Conservation (phyloP, 2,329 filamentous ascomycete species). For the Elsinoe necatrix region DNA sequence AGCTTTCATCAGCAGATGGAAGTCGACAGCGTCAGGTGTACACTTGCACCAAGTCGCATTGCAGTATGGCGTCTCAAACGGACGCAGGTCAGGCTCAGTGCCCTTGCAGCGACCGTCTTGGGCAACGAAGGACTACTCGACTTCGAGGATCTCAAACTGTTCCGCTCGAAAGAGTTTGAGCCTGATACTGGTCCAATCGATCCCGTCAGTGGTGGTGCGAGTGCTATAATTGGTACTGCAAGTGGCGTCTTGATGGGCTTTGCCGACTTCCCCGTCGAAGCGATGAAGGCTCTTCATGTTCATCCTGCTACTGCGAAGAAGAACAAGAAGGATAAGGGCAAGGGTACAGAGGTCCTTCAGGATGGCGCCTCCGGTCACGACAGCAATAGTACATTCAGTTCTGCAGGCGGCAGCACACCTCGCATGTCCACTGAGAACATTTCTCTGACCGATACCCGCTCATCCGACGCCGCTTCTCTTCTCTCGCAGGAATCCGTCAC, state of each 20-base stretch:
- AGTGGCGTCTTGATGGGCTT: slow-evolving; percentile 71
- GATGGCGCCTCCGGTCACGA: background rate
- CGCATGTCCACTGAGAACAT: slow-evolving; percentile 3
- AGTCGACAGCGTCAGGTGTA: slow-evolving; percentile 55
- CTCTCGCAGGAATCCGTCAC: slow-evolving; percentile 1
- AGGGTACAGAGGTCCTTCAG: background rate
- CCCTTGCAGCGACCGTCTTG: slow-evolving; percentile 60
- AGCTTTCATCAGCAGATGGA: slow-evolving; percentile 45
- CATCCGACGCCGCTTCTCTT: background rate
- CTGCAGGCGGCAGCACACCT: background rate
- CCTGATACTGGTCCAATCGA: slow-evolving; percentile 69
- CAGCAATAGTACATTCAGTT: background rate
- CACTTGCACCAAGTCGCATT: slow-evolving; percentile 54
- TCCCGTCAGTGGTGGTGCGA: slow-evolving; percentile 66
- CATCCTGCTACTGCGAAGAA: slow-evolving; percentile 23
- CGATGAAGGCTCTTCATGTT: slow-evolving; percentile 39
- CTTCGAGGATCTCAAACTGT: slow-evolving; percentile 62
- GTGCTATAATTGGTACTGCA: slow-evolving; percentile 66
- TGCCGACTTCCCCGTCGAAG: slow-evolving; percentile 56
- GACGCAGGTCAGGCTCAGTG: slow-evolving; percentile 57
- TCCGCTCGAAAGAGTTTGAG: slow-evolving; percentile 54
- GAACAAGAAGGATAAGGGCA: slow-evolving; percentile 11
- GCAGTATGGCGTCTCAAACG: slow-evolving; percentile 66
- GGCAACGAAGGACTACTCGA: slow-evolving; percentile 54
- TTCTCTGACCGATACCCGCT: background rate